Conservation (phyloP, 768 basidiomycete species). For the Inosperma sp. region DNA sequence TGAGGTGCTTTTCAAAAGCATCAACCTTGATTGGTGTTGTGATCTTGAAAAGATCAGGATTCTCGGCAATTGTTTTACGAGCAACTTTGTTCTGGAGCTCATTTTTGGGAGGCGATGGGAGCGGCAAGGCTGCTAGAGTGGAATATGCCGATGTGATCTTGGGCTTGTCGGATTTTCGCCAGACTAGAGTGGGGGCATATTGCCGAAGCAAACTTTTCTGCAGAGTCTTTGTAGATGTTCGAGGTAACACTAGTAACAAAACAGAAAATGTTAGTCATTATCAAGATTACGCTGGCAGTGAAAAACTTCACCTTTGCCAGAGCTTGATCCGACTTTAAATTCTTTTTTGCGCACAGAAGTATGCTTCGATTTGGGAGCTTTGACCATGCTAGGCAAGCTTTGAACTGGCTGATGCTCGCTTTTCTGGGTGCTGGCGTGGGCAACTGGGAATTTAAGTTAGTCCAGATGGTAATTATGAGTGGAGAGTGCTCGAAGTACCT, state of each 20-base stretch:
- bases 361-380: neutral
- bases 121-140: conserved; percentile 14
- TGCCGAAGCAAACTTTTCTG: conserved; percentile 16
- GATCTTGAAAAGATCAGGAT: conserved; percentile 35
- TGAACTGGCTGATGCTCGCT: neutral
- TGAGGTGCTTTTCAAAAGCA: conserved; percentile 24
- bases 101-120: conserved; percentile 17
- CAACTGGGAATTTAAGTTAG: neutral
- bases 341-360: neutral
- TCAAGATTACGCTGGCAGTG: neutral
- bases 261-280: neutral
- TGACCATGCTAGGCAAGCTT: neutral
- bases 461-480: neutral
- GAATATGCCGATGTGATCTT: conserved; percentile 14
- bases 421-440: neutral
- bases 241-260: conserved; percentile 9
- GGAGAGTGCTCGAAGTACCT: neutral
- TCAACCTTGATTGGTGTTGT: conserved; percentile 33
- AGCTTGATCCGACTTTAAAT: neutral
- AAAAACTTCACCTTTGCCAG: neutral
- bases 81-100: conserved; percentile 19
- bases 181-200: conserved; percentile 15
- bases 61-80: conserved; percentile 16
- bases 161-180: conserved; percentile 15
- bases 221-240: conserved; percentile 9